Conservation (phyloP, 371 early-diverging fungal genomes). For the Fennellomyces sp. region DNA sequence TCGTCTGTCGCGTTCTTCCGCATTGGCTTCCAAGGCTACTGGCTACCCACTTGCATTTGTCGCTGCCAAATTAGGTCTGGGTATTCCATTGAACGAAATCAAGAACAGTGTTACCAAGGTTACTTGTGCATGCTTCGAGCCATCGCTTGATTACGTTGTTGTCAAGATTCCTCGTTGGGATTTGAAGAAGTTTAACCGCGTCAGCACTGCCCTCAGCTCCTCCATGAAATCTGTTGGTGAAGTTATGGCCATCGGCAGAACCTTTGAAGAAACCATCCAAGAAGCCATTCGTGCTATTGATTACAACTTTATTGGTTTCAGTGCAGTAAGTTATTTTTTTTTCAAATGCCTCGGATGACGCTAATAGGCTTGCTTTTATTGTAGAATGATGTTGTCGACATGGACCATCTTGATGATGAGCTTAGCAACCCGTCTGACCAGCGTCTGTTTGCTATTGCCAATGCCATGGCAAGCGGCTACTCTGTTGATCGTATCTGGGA, state of each 20-base stretch:
- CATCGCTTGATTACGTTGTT: conserved; percentile 91
- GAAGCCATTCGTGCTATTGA: conserved; percentile 96
- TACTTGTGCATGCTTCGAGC: conserved; percentile 96
- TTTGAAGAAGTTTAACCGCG: conserved; percentile 91
- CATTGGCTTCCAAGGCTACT: conserved; percentile 96
- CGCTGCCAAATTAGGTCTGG: conserved; percentile 95
- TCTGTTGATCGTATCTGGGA: conserved; percentile 85
- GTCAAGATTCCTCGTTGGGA: conserved; percentile 98
- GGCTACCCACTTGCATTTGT: conserved; percentile 97
- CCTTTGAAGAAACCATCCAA: conserved; percentile 95
- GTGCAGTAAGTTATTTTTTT: conserved; percentile 43
- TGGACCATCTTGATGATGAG: conserved; percentile 74
- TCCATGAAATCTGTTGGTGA: conserved; percentile 97
- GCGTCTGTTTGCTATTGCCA: conserved; percentile 92
- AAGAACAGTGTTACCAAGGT: conserved; percentile 91
- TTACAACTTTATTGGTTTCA: conserved; percentile 83
- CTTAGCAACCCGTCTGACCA: conserved; percentile 85
- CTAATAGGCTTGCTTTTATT: not conserved
- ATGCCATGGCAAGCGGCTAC: conserved; percentile 84
- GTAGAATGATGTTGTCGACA: conserved; percentile 65
- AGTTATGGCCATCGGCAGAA: conserved; percentile 95
- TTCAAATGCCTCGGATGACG: not conserved
- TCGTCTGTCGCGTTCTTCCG: conserved; percentile 89
- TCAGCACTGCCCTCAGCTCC: conserved; percentile 83
- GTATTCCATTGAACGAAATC: conserved; percentile 87